These are phyloP conservation scores for Yarrowia divulgata DNA, from an alignment of 805 yeast genomes.

Conservation along the genomic window DNA sequence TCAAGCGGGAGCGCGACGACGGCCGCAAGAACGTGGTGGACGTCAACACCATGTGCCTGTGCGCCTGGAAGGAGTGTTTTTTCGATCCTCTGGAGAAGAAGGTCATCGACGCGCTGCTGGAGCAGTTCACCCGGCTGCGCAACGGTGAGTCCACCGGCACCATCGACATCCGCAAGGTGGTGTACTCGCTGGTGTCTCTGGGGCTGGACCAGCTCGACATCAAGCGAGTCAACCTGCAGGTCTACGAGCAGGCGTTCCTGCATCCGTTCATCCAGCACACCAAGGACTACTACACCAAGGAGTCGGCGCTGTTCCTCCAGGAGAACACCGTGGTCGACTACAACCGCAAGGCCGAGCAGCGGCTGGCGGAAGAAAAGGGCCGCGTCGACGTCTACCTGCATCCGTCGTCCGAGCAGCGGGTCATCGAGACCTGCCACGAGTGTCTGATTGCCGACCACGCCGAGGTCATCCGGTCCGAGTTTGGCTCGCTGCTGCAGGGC, in stretches of 20 bases:
- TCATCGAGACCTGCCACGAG: slow-evolving; percentile 76
- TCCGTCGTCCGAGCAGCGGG: slow-evolving; percentile 78
- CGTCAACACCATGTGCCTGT: slow-evolving; percentile 83
- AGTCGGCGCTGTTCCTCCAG: slow-evolving; percentile 69
- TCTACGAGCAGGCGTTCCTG: slow-evolving; percentile 83
- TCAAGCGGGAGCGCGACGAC: slow-evolving; percentile 91
- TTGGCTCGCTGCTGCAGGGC: slow-evolving; percentile 74
- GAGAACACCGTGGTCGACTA: slow-evolving; percentile 88
- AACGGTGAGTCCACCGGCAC: slow-evolving; percentile 77
- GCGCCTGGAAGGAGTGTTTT: slow-evolving; percentile 87
- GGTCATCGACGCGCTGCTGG: slow-evolving; percentile 74
- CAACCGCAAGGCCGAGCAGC: slow-evolving; percentile 80
- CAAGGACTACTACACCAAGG: slow-evolving; percentile 64
- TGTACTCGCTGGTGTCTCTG: slow-evolving; percentile 83
- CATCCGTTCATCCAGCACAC: slow-evolving; percentile 70
- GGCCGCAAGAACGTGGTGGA: slow-evolving; percentile 90
- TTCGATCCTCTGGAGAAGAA: slow-evolving; percentile 68
- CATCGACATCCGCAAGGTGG: slow-evolving; percentile 70
- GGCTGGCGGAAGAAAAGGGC: slow-evolving; percentile 83
- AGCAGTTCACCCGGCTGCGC: slow-evolving; percentile 78
- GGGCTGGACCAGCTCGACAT: slow-evolving; percentile 92
- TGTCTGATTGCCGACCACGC: slow-evolving; percentile 83
- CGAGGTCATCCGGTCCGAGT: slow-evolving; percentile 75
- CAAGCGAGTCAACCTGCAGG: slow-evolving; percentile 81
- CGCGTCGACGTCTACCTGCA: slow-evolving; percentile 82